phyloP scores from a whole-genome alignment of 306 rosid species.

The Chamaecrista fasciculata region DNA sequence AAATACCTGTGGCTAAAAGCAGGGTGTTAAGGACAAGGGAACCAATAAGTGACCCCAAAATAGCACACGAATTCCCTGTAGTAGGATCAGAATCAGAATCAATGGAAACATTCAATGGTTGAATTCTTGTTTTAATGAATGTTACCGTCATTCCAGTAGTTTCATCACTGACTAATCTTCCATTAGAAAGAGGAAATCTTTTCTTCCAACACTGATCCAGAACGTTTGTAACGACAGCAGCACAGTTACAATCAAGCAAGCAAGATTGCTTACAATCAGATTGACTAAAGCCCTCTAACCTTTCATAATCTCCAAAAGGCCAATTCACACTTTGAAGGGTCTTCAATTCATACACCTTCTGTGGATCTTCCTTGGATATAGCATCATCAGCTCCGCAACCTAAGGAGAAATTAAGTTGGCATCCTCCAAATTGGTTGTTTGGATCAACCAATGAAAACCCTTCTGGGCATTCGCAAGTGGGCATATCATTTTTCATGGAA shows the following conservation, averaged over 20 bases:
- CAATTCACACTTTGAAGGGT: constrained; percentile 18
- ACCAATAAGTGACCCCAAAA: constrained; percentile 33
- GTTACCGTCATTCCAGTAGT: background rate
- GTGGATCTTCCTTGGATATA: background rate
- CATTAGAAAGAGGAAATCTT: constrained; percentile 39
- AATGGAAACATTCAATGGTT: too few species aligned
- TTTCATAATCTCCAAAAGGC: constrained; percentile 36
- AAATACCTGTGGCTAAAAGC: constrained; percentile 19
- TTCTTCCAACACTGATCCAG: constrained; percentile 37
- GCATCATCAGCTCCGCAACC: constrained; percentile 38
- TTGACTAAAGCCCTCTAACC: background rate
- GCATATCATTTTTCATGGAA: constrained; percentile 30
- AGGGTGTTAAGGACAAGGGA: constrained; percentile 26
- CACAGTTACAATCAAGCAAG: constrained; percentile 40
- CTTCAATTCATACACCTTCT: constrained; percentile 23
- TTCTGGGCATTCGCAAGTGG: constrained; percentile 34
- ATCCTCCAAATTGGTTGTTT: constrained; percentile 35
- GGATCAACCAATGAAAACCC: constrained; percentile 39
- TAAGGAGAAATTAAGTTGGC: constrained; percentile 31
- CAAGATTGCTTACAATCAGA: constrained; percentile 33
- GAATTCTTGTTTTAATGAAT: constrained; percentile 33
- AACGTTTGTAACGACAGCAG: constrained; percentile 5
- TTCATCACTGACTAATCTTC: constrained; percentile 18
- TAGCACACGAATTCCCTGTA: background rate
- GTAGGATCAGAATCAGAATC: background rate